Conservation (phyloP, 2,329 filamentous ascomycete genomes). For the Macrophomina tecta region DNA sequence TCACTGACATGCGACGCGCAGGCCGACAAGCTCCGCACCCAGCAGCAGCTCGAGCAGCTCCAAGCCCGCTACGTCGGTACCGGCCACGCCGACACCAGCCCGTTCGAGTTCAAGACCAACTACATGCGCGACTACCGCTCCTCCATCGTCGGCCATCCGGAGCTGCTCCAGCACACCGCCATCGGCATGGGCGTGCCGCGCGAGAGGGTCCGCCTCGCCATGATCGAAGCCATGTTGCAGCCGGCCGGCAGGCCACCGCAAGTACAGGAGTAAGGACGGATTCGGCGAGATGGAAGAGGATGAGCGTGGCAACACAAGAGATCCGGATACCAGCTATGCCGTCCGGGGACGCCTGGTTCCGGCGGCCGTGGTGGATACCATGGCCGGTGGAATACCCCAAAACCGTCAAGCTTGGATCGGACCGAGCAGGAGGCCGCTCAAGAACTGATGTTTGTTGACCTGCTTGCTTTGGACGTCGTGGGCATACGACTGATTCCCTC, state of each 20-base stretch:
- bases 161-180: slow-evolving; percentile 85
- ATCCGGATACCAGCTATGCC: too few relatives aligned
- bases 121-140: slow-evolving; percentile 92
- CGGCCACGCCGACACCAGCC: slow-evolving; percentile 94
- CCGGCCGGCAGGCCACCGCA: slow-evolving; percentile 68
- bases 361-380: too few relatives aligned
- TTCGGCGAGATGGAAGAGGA: too few relatives aligned
- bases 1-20: slow-evolving; percentile 30
- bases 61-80: slow-evolving; percentile 96
- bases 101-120: slow-evolving; percentile 97
- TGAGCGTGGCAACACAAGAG: too few relatives aligned
- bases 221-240: slow-evolving; percentile 77
- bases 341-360: too few relatives aligned
- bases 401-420: too few relatives aligned
- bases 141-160: slow-evolving; percentile 87
- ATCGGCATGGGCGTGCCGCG: slow-evolving; percentile 86
- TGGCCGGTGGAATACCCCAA: too few relatives aligned
- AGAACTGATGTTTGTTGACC: not conserved
- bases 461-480: not conserved
- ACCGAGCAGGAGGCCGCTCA: too few relatives aligned
- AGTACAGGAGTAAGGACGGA: slow-evolving; percentile 19
- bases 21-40: slow-evolving; percentile 97
- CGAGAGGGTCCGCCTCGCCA: slow-evolving; percentile 76
- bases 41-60: slow-evolving; percentile 96
- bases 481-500: not conserved